Conservation (phyloP, 176 grass and related monocot genomes). For the Poa annua region DNA sequence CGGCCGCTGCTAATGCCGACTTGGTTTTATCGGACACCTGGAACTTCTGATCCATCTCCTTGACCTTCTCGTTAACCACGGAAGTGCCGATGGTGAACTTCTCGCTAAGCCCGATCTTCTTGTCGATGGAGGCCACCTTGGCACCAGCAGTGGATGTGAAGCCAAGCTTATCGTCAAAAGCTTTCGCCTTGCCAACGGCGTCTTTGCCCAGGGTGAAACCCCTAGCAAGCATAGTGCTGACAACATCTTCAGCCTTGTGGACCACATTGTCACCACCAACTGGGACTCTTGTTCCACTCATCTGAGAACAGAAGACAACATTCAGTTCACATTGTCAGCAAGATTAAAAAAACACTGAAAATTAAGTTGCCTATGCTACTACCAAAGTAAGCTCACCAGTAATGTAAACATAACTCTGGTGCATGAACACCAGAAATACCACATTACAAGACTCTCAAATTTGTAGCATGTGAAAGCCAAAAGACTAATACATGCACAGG, state of each 20-base stretch:
- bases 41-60: slow-evolving; percentile 83
- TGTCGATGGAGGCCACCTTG: slow-evolving; percentile 76
- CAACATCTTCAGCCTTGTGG: slow-evolving; percentile 92
- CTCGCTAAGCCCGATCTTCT: slow-evolving; percentile 82
- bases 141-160: slow-evolving; percentile 79
- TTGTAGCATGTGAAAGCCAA: background rate
- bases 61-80: slow-evolving; percentile 72
- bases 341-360: background rate
- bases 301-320: slow-evolving; percentile 29
- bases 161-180: slow-evolving; percentile 73
- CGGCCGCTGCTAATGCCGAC: slow-evolving; percentile 57
- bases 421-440: slow-evolving; percentile 1
- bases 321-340: background rate
- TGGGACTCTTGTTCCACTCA: slow-evolving; percentile 43
- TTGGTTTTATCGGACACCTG: slow-evolving; percentile 89
- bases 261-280: slow-evolving; percentile 53
- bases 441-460: slow-evolving; percentile 20
- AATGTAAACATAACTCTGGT: slow-evolving; percentile 20
- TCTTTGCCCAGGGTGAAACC: slow-evolving; percentile 89
- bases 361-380: background rate
- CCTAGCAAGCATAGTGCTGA: slow-evolving; percentile 85
- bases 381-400: background rate
- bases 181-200: slow-evolving; percentile 65
- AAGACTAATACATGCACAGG: background rate
- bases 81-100: slow-evolving; percentile 74